Percentiles rank a stretch among this genome's conserved stretches.
phyloP scores from a whole-genome alignment of 2,329 filamentous ascomycete species.

The Colletotrichum sp. region DNA sequence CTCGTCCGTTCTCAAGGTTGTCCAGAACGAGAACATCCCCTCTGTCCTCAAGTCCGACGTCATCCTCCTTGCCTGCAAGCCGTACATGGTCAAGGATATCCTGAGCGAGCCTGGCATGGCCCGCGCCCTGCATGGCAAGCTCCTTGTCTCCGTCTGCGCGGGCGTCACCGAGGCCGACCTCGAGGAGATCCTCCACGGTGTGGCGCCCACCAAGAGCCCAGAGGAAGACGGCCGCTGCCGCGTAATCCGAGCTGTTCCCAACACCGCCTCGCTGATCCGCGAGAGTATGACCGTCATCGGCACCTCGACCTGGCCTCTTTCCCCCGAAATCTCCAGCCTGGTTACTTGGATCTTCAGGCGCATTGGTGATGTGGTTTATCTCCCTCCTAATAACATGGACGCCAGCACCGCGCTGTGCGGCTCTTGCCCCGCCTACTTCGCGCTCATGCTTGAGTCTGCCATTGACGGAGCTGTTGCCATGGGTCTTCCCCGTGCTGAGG shows the following conservation, averaged over 20 bases:
- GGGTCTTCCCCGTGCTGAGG: conserved; percentile 75
- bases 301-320: conserved; percentile 62
- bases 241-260: conserved; percentile 83
- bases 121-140: conserved; percentile 77
- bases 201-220: conserved; percentile 50
- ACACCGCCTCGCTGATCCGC: conserved; percentile 79
- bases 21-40: conserved; percentile 74
- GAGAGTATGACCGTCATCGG: conserved; percentile 86
- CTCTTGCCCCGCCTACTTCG: conserved; percentile 78
- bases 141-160: conserved; percentile 82
- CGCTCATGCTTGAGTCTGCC: conserved; percentile 75
- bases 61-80: conserved; percentile 81
- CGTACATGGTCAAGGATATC: conserved; percentile 73
- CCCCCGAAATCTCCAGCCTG: conserved; percentile 56
- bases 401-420: conserved; percentile 76
- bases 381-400: conserved; percentile 74
- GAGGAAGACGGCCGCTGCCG: conserved; percentile 58
- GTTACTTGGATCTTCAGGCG: conserved; percentile 79
- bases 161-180: conserved; percentile 77
- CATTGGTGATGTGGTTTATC: conserved; percentile 73
- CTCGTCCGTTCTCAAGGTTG: conserved; percentile 65
- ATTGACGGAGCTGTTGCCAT: conserved; percentile 81
- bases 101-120: conserved; percentile 71
- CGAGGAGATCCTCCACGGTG: conserved; percentile 65
- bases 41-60: conserved; percentile 74